Percentiles rank a stretch among this genome's conserved stretches.
These are phyloP conservation scores for Barnettozyma pratensis DNA, from an alignment of 805 yeast species.

Conservation along the genomic window DNA sequence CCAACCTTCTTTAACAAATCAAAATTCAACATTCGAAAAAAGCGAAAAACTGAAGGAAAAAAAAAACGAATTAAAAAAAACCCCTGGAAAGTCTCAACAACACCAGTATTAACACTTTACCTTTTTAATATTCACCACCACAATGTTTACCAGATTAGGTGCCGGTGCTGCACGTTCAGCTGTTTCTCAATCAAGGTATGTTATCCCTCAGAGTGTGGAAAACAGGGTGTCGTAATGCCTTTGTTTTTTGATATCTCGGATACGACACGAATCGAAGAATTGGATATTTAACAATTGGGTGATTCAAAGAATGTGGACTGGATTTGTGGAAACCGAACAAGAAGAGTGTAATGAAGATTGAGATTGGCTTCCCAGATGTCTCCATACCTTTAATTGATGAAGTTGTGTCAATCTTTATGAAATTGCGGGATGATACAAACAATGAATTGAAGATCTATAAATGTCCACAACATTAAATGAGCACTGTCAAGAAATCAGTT, in stretches of 20 bases:
- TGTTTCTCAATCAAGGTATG: conserved; percentile 26
- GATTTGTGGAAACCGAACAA: background rate
- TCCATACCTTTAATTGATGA: background rate
- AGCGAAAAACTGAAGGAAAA: conserved; percentile 15
- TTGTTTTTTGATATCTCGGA: too few species aligned
- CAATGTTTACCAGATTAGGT: conserved; percentile 27
- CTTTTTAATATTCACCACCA: conserved; percentile 6
- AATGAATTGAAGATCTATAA: too few species aligned
- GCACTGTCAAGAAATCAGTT: too few species aligned
- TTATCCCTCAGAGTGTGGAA: background rate
- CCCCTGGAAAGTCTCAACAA: background rate
- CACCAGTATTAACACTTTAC: background rate
- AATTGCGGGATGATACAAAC: too few species aligned
- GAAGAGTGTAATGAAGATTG: background rate
- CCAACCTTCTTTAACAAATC: conserved; percentile 16
- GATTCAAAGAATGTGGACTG: background rate
- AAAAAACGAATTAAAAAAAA: conserved; percentile 12
- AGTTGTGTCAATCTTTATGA: background rate
- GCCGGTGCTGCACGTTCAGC: conserved; percentile 29
- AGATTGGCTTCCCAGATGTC: background rate
- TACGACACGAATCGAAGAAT: too few species aligned
- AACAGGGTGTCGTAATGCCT: too few species aligned
- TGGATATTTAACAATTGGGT: background rate
- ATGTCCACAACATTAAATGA: too few species aligned
- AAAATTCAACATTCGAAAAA: conserved; percentile 16